These are phyloP conservation scores for Wickerhamomyces pijperi DNA, from an alignment of 805 yeast species.

Conservation along the genomic window DNA sequence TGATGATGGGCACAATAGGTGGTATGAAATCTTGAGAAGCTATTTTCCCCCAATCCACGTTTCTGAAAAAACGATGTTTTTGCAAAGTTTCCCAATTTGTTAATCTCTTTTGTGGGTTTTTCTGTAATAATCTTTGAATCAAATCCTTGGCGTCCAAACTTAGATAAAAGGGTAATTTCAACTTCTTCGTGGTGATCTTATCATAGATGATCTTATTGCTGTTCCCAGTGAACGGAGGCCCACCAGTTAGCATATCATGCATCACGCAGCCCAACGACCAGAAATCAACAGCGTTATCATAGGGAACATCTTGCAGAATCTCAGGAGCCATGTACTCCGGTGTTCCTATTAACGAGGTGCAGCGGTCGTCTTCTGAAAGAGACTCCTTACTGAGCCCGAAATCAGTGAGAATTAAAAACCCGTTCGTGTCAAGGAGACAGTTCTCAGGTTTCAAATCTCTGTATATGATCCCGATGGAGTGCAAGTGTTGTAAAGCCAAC, in stretches of 20 bases:
- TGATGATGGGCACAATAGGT: constrained; percentile 74
- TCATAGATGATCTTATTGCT: constrained; percentile 67
- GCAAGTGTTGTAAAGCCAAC: constrained; percentile 85
- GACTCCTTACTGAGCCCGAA: constrained; percentile 88
- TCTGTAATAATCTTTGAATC: constrained; percentile 50
- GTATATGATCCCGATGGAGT: constrained; percentile 89
- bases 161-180: constrained; percentile 63
- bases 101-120: constrained; percentile 57
- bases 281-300: constrained; percentile 79
- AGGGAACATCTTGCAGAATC: constrained; percentile 63
- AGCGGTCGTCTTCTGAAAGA: constrained; percentile 39
- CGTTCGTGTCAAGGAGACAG: constrained; percentile 85
- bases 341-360: constrained; percentile 75
- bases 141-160: constrained; percentile 75
- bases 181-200: constrained; percentile 58
- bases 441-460: constrained; percentile 96
- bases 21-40: constrained; percentile 40
- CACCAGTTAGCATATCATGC: constrained; percentile 72
- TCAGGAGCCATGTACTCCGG: constrained; percentile 90
- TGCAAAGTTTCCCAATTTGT: constrained; percentile 47
- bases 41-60: constrained; percentile 57
- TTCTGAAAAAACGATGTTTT: constrained; percentile 66
- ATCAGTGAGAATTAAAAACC: constrained; percentile 92
- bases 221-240: constrained; percentile 83
- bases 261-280: constrained; percentile 84